These are phyloP conservation scores for Voacanga thouarsii DNA, from an alignment of 257 asterid genomes.

Conservation along the genomic window DNA sequence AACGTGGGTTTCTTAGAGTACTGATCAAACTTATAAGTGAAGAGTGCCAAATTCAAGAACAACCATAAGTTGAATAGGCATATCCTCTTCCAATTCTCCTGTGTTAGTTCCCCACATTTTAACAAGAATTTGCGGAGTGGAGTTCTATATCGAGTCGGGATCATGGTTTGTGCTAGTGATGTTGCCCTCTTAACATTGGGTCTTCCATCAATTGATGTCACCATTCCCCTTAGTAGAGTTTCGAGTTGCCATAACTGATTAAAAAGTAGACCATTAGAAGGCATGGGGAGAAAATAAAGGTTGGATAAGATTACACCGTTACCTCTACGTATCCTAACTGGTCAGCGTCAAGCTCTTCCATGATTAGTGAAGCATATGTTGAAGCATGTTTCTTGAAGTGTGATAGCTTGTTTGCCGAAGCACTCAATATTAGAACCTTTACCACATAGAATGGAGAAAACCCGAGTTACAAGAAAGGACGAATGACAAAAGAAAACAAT, in stretches of 20 bases:
- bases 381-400: conserved; percentile 70
- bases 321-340: conserved; percentile 87
- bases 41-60: conserved; percentile 42
- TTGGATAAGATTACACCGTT: not conserved
- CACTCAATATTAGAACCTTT: conserved; percentile 92
- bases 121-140: conserved; percentile 62
- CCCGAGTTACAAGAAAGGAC: not conserved
- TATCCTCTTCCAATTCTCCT: conserved; percentile 71
- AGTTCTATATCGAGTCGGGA: conserved; percentile 66
- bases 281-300: not conserved
- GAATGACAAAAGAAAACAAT: not conserved
- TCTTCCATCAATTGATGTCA: conserved; percentile 36
- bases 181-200: conserved; percentile 31
- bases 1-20: conserved; percentile 42
- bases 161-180: conserved; percentile 79
- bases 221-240: conserved; percentile 68
- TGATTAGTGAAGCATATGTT: conserved; percentile 71
- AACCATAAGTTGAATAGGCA: conserved; percentile 59
- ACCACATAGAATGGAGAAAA: conserved; percentile 1
- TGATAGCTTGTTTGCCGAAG: conserved; percentile 82
- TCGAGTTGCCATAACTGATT: conserved; percentile 93
- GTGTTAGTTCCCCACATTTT: conserved; percentile 38
- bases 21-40: conserved; percentile 57
- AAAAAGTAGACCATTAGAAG: not conserved
- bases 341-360: conserved; percentile 97